Conservation (phyloP, 345 rosid species). For the Pseudoturritis turrita region DNA sequence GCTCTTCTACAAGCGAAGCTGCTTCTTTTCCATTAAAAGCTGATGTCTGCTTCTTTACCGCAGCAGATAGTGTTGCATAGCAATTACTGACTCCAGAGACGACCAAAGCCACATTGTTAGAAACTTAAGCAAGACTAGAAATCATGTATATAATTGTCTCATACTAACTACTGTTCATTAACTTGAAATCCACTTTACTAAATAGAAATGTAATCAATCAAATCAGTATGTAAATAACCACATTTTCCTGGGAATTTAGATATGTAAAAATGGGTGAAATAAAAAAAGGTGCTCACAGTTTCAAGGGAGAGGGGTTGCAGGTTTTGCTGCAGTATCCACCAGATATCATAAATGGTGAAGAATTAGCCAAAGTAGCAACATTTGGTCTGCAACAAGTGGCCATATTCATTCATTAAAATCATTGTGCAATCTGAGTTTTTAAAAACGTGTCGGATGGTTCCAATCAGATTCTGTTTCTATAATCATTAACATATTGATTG, state of each 20-base stretch:
- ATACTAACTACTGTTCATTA: background rate
- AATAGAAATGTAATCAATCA: slow-evolving; percentile 4
- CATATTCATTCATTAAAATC: background rate
- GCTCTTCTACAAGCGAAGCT: slow-evolving; percentile 42
- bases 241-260: background rate
- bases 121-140: background rate
- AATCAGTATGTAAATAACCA: background rate
- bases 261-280: background rate
- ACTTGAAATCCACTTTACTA: background rate
- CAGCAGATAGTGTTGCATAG: slow-evolving; percentile 31
- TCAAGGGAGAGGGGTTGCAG: slow-evolving; percentile 19
- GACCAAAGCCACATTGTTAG: background rate
- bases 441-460: background rate
- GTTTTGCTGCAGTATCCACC: slow-evolving; percentile 18
- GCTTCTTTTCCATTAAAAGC: slow-evolving; percentile 42
- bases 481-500: background rate
- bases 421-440: background rate
- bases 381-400: slow-evolving; percentile 13
- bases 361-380: slow-evolving; percentile 6
- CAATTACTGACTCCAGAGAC: slow-evolving; percentile 21
- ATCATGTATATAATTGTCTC: background rate
- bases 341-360: slow-evolving; percentile 5
- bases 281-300: slow-evolving; percentile 12
- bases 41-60: background rate
- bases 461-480: background rate